Evolutionary conservation across 495 filamentous ascomycete species (phyloP), one percentile per base, ranked within the genome.

Genomic region (Parmelia sp.): DNA sequence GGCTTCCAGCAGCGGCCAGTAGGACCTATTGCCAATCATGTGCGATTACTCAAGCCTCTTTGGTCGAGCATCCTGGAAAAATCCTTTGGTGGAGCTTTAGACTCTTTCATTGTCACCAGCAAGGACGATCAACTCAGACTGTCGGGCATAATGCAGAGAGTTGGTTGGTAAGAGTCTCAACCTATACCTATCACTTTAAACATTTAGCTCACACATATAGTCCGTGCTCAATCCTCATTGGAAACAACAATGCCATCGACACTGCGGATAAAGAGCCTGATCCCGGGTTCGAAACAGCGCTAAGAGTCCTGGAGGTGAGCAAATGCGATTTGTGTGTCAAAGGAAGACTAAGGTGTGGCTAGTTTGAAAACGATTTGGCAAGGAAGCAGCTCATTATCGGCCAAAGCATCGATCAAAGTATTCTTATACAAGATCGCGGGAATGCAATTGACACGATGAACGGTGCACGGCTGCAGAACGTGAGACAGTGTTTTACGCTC

Each of bases 51-150:
- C 31, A 85, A 94, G 65, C 88, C 89, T 9, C 78, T 89, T 69
- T 99, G 94, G 94, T 87, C 87, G 9, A 84, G 81, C n/a, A 84
- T 92, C 59, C 72, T 97, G 12, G 94, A 99, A 71, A 85, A 80
- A 63, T 81, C 81, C 5, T 75, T 96, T 49, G 90, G 90, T 55
- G 70, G 59, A 8, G 80, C 71, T 21, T 75, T 97, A 58, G 85
- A 79, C 62, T 84, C 79, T 19, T 99, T 97, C 71, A 79, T 97
- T 60, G 93, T 97, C 36, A 86, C 85, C 15, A 89, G 78, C 64
- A 88, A 87, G 69, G 69, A 74, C 45, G 92, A 97, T 71, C 83
- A 87, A 71, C 78, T 74, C 23, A 76, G 82, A 23, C 81, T 97
- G 4, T 75, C 76, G 1, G 69, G 70, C 3, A 68, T 92, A 68